These are phyloP conservation scores for Naegleria fowleri DNA, from an alignment of 208 protist genomes.

Conservation along the genomic window DNA sequence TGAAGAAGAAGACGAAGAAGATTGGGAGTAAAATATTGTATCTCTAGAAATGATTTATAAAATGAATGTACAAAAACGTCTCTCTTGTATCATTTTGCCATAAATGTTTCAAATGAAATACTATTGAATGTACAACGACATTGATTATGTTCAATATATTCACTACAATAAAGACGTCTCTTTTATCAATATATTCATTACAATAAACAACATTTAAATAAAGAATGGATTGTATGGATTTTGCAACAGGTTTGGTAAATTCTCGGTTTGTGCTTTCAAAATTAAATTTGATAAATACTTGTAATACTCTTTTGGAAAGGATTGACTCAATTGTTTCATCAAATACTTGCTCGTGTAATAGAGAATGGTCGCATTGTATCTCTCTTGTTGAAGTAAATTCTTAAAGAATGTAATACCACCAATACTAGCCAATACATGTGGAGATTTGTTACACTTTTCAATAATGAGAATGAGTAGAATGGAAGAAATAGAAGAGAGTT, in stretches of 20 bases:
- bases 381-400: neutral
- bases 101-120: too few species aligned
- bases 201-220: neutral
- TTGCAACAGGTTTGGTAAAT: neutral
- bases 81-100: too few species aligned
- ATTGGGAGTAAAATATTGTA: too few species aligned
- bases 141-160: too few species aligned
- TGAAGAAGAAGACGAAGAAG: too few species aligned
- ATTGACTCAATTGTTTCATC: conserved; percentile 14
- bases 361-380: neutral
- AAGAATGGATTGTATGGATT: neutral
- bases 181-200: too few species aligned
- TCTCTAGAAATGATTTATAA: too few species aligned
- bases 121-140: too few species aligned
- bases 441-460: conserved; percentile 20
- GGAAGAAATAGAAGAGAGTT: neutral
- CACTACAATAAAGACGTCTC: too few species aligned
- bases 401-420: conserved; percentile 11
- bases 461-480: conserved; percentile 18
- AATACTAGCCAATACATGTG: neutral
- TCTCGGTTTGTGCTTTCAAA: neutral
- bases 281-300: neutral
- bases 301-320: conserved; percentile 7
- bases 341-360: neutral
- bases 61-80: too few species aligned